phyloP scores from a whole-genome alignment of 1,139 yeast genomes.

The Suhomyces bokatorum region DNA sequence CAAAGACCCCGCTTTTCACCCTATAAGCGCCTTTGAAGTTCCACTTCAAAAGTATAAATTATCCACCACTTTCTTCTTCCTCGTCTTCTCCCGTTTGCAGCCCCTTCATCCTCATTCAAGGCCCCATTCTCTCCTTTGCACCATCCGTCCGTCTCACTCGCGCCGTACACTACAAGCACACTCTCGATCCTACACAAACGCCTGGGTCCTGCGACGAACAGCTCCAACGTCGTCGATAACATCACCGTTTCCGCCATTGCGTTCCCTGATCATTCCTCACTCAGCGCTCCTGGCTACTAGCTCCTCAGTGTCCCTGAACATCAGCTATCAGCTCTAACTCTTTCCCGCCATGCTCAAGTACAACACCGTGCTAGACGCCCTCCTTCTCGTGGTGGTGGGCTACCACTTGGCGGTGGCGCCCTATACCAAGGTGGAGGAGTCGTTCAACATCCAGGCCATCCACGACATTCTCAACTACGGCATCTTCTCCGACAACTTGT shows the following conservation, averaged over 20 bases:
- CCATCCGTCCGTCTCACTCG: neutral
- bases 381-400: conserved; percentile 32
- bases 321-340: neutral
- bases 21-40: no score
- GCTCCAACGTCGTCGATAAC: no score
- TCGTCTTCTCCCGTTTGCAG: no score
- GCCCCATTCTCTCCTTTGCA: neutral
- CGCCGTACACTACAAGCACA: neutral
- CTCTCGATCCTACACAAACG: no score
- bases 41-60: no score
- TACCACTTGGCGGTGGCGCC: conserved; percentile 63
- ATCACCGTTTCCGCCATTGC: neutral
- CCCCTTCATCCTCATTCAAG: no score
- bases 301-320: no score
- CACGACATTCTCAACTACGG: conserved; percentile 80
- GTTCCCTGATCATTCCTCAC: neutral
- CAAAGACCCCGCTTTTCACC: no score
- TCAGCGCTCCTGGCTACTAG: neutral
- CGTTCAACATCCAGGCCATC: conserved; percentile 86
- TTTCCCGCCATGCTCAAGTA: conserved; percentile 11
- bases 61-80: no score
- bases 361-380: conserved; percentile 29
- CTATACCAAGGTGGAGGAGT: conserved; percentile 90
- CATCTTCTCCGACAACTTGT: conserved; percentile 32
- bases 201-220: no score